These are phyloP conservation scores for Nothophytophthora sp. DNA, from an alignment of 352 stramenopile genomes.

Conservation along the genomic window DNA sequence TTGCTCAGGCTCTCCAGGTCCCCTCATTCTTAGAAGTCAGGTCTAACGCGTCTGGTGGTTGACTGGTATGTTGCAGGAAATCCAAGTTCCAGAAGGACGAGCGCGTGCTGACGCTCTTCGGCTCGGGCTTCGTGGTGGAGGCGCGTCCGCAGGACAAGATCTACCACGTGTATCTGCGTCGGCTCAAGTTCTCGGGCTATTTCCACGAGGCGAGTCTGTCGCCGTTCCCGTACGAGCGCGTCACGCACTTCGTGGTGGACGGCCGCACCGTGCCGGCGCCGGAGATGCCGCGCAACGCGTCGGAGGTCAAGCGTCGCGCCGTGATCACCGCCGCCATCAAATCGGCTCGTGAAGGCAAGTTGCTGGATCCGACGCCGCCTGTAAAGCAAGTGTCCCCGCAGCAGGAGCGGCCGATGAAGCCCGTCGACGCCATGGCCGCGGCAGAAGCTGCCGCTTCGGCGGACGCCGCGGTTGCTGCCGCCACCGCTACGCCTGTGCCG, in stretches of 20 bases:
- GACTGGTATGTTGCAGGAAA: no score
- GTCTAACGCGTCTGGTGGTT: constrained; percentile 4
- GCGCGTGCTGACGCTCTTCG: constrained; percentile 74
- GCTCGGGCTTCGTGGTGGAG: constrained; percentile 78
- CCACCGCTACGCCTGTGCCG: constrained; percentile 19
- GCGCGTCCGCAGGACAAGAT: constrained; percentile 63
- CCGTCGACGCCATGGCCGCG: constrained; percentile 21
- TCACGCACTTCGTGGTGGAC: constrained; percentile 86
- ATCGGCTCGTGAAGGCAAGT: constrained; percentile 41
- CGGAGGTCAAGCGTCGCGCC: constrained; percentile 64
- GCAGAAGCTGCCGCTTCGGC: constrained; percentile 22
- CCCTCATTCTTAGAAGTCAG: no score
- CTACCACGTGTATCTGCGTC: constrained; percentile 81
- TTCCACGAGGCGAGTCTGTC: constrained; percentile 71
- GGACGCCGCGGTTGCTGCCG: constrained; percentile 10
- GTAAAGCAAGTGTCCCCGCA: constrained; percentile 18
- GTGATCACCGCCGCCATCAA: constrained; percentile 76
- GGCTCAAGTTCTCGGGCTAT: constrained; percentile 65
- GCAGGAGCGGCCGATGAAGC: constrained; percentile 8
- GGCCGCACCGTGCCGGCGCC: constrained; percentile 65
- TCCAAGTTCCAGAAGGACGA: constrained; percentile 75
- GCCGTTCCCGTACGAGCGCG: constrained; percentile 82
- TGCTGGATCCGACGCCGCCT: constrained; percentile 15
- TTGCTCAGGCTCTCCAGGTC: no score
- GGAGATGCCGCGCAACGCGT: constrained; percentile 65